phyloP scores from a whole-genome alignment of 805 yeast species.

The Monosporozyma yasuniensis region DNA sequence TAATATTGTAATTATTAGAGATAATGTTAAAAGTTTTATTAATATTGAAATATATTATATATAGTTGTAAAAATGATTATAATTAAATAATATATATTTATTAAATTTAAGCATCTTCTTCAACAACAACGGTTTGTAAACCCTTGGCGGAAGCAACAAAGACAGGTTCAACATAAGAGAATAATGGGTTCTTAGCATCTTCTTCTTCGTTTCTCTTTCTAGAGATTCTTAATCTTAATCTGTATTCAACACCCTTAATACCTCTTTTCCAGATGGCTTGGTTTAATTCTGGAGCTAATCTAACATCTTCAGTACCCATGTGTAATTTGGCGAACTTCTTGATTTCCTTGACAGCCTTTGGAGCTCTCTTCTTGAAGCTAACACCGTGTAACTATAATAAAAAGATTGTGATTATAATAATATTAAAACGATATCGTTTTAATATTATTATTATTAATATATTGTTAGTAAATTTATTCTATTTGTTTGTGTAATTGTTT shows the following conservation, averaged over 20 bases:
- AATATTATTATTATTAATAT: not conserved
- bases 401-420: not conserved
- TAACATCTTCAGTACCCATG: conserved; percentile 98
- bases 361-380: conserved; percentile 99
- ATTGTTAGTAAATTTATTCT: conserved; percentile 4
- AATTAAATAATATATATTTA: not conserved
- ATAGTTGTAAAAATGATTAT: not conserved
- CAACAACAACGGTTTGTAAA: conserved; percentile 95
- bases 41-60: not conserved
- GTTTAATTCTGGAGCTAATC: conserved; percentile 97
- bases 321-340: conserved; percentile 96
- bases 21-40: not conserved
- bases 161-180: conserved; percentile 97
- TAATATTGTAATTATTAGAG: too few relatives aligned
- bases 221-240: conserved; percentile 97
- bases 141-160: conserved; percentile 92
- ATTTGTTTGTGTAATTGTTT: too few relatives aligned
- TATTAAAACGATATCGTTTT: not conserved
- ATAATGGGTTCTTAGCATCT: conserved; percentile 95
- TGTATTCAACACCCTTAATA: conserved; percentile 97
- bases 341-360: conserved; percentile 98
- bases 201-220: conserved; percentile 99
- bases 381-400: conserved; percentile 80
- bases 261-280: conserved; percentile 99
- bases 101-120: conserved; percentile 47